Conservation (phyloP, 495 filamentous ascomycete genomes). For the Copromyces sp. region DNA sequence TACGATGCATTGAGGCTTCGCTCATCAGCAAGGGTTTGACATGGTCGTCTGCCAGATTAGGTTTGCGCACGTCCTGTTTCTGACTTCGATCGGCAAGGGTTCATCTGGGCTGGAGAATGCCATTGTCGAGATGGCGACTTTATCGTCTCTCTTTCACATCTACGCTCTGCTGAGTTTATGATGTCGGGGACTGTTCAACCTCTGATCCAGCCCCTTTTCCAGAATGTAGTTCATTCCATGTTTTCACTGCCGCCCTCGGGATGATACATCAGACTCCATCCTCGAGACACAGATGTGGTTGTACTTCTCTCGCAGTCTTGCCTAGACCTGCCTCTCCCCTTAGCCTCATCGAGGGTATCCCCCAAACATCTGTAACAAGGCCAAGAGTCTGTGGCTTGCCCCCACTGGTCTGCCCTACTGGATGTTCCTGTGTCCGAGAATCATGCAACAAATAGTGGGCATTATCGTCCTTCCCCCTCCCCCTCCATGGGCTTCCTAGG, state of each 20-base stretch:
- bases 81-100: not conserved
- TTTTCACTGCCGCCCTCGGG: not conserved
- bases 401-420: constrained; percentile 23
- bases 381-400: constrained; percentile 20
- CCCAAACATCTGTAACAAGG: constrained; percentile 29
- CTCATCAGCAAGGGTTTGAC: constrained; percentile 12
- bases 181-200: not conserved
- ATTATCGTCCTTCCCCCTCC: constrained; percentile 28
- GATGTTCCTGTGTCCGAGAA: constrained; percentile 24
- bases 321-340: not conserved
- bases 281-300: constrained; percentile 9
- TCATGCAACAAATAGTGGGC: constrained; percentile 26
- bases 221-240: not conserved
- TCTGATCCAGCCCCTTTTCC: constrained; percentile 1
- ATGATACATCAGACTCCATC: constrained; percentile 8
- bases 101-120: not conserved
- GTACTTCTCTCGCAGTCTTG: not conserved
- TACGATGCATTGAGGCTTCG: constrained; percentile 17
- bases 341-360: constrained; percentile 16
- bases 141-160: not conserved
- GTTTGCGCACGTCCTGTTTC: constrained; percentile 42
- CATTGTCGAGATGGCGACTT: not conserved
- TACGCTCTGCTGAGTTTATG: not conserved
- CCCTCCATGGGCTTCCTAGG: constrained; percentile 17
- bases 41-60: constrained; percentile 43